phyloP scores from a whole-genome alignment of 2,329 filamentous ascomycete genomes.

The Talaromyces sp. region DNA sequence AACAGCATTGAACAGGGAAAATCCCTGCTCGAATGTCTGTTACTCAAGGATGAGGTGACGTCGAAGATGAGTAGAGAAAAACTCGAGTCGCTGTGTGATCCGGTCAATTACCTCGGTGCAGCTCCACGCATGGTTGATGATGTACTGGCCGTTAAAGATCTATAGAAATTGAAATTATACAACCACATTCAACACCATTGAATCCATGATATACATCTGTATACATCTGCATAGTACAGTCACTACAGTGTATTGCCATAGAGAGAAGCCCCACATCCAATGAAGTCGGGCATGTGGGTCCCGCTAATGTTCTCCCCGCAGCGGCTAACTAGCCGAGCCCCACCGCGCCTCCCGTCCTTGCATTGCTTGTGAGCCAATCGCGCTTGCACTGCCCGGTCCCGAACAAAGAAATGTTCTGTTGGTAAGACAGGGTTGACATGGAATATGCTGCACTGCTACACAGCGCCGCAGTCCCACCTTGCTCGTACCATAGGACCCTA shows the following conservation, averaged over 20 bases:
- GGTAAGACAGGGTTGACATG: no score
- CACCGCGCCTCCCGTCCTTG: no score
- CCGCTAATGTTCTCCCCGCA: no score
- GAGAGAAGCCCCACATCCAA: no score
- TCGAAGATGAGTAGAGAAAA: slow-evolving; percentile 41
- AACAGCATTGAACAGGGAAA: slow-evolving; percentile 43
- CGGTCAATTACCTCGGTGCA: slow-evolving; percentile 42
- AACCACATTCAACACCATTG: background rate
- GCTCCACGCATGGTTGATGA: slow-evolving; percentile 30
- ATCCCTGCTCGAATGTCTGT: slow-evolving; percentile 42
- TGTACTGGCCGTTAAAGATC: slow-evolving; percentile 19
- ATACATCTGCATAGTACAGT: background rate
- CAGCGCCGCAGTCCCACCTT: background rate
- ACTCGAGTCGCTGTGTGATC: slow-evolving; percentile 54
- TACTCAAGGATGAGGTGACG: slow-evolving; percentile 36
- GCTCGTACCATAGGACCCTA: background rate
- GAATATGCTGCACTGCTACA: no score
- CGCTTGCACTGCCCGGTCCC: no score
- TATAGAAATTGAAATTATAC: background rate
- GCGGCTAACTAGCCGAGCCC: no score
- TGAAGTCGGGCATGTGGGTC: no score
- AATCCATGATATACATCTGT: background rate
- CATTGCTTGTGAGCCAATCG: no score
- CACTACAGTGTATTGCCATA: background rate
- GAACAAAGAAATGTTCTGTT: no score